Base-by-base conservation (phyloP, 2,329 filamentous ascomycete species). In the Calonectria honghensis region DNA sequence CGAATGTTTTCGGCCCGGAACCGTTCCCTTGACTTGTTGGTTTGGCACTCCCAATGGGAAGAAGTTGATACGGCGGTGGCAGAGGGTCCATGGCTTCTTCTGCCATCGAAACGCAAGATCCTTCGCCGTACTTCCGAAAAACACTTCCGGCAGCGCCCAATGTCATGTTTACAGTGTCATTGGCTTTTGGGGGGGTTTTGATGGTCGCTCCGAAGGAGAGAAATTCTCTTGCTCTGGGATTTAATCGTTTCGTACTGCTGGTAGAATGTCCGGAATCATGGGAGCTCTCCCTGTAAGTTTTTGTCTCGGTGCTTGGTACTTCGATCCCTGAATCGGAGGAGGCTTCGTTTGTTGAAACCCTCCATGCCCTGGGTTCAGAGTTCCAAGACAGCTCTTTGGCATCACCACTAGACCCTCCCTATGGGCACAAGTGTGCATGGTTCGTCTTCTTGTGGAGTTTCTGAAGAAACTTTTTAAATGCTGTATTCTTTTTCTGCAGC, bases 211-310 rank as follows among this genome's bases (percentile, higher is more conserved):
- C 75, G 37, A 84, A 79, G 0, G 83, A 84, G 11, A 84, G 75
- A 64, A 85, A 84, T 54, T 85, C 83, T 70, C 83, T 81, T 50
- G 83, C 83, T 73, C 77, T 81, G 6, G 83, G 83, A 57, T 85
- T 85, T 75, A 84, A 76, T 0, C 74, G 77, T 29, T 75, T 77
- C 27, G 72, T 68, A 73, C 29, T 63, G 14, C 9, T 72, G 29
- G 77, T 50, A 27, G n/a, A 77, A 39, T 78, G 54, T 10, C 75
- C 75, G 3, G 79, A 80, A 74, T 80, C 79, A 3, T 59, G 70
- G 27, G 79, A 78, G 18, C 48, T 71, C 2, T 76, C 76, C 35
- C 76, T 75, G 2, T 64, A 52, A 13, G 52, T 64, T 11, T 45
- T 59, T 5, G 13, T 20, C 14, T 35, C n/a, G 2, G 16, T 63